These are phyloP conservation scores for Verticillium tricorpus DNA, from an alignment of 2,329 filamentous ascomycete genomes.

Conservation along the genomic window DNA sequence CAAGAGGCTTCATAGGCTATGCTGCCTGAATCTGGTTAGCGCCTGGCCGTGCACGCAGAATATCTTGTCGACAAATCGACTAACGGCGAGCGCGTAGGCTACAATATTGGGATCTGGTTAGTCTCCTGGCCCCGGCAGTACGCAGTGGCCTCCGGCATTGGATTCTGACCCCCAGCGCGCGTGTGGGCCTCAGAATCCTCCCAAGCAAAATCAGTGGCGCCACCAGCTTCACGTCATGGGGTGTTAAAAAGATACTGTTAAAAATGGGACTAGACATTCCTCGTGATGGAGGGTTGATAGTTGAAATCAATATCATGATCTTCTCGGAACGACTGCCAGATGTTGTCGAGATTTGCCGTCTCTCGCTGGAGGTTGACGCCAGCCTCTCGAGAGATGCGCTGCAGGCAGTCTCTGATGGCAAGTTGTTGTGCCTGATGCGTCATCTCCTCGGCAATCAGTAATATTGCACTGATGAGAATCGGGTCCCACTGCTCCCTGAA, in stretches of 20 bases:
- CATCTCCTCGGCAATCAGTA: conserved; percentile 19
- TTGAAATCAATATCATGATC: not conserved
- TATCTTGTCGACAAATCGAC: not conserved
- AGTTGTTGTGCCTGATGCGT: conserved; percentile 22
- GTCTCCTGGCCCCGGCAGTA: not conserved
- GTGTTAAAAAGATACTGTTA: not conserved
- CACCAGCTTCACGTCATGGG: not conserved
- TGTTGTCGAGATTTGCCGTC: not conserved
- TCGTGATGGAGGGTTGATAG: not conserved
- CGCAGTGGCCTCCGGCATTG: too few species aligned
- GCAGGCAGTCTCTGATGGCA: conserved; percentile 14
- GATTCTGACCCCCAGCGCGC: not conserved
- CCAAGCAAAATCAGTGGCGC: not conserved
- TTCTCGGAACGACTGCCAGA: not conserved
- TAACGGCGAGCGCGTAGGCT: not conserved
- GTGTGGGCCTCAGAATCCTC: not conserved
- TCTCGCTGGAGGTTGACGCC: conserved; percentile 14
- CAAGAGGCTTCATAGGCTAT: not conserved
- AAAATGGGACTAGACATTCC: too few species aligned
- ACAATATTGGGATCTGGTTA: not conserved
- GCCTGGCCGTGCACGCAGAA: not conserved
- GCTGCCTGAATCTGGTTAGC: not conserved
- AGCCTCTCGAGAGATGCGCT: conserved; percentile 9
- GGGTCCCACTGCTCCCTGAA: conserved; percentile 28
- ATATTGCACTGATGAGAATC: conserved; percentile 19